Evolutionary conservation across 306 rosid genomes (phyloP), one percentile per base, ranked within the genome.

Genomic region (Lablab purpureus): DNA sequence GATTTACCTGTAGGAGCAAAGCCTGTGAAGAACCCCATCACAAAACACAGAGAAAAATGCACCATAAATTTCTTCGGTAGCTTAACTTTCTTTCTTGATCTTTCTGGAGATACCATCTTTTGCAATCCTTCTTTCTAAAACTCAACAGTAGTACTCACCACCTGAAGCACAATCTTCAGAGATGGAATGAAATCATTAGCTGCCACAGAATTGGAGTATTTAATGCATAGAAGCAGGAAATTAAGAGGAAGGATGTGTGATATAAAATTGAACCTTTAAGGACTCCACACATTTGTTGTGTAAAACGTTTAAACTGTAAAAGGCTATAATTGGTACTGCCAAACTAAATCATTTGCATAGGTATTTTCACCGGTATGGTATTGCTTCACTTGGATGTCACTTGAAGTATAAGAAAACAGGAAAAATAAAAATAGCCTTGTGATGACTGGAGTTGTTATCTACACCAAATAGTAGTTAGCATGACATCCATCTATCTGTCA

Each of bases 21-120:
- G 54, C 97, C 97, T n/a, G 92, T 82, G 81, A 93, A 91, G 80
- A 93, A 93, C 54, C 97, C 97, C 89, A 89, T 88, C 4, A 87
- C 87, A 78, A 93, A 93, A 75, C 97, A 93, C 6, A 93, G 72
- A 74, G 89, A 86, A 75, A 93, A 93, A 66, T 91, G 97, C 34
- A 84, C 81, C 21, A 87, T 77, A 27, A 90, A 96, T 73, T 87
- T 89, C 82, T 90, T 90, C 91, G 94, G 89, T 46, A 89, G 10
- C 54, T 41, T 67, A 12, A n/a, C 81, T 76, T 79, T 93, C 83
- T 84, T 93, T 77, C 88, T 93, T 79, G 96, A 77, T 84, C 97
- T 89, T 71, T 93, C 97, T 15, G 79, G 54, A 10, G 91, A 83
- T 4, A 87, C 95, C 95, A 92, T 88, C 56, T 75, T 81, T 67